A percentile compares a stretch with the other conserved stretches of the same genome.
Evolutionary conservation across 805 yeast genomes (phyloP).

Genomic region (Candida andamanensis): DNA sequence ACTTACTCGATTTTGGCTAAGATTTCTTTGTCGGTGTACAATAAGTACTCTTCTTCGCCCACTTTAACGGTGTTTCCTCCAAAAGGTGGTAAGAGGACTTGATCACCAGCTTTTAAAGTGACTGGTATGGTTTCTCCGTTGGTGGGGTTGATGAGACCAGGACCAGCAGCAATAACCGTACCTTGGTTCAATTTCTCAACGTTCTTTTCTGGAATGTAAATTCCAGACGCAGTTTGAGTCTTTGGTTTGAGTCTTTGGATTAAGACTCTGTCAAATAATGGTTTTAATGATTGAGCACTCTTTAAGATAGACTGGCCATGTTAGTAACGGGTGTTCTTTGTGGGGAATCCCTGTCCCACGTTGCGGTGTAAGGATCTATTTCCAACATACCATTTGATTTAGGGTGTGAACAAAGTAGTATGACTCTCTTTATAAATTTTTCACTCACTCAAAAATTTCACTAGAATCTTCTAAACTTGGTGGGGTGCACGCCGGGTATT

Average conservation of each 20-base stretch:
- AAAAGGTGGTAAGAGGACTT: conserved; percentile 87
- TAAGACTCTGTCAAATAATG: conserved; percentile 91
- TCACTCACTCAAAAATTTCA: no score
- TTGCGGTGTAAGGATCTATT: no score
- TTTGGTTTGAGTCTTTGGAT: conserved; percentile 93
- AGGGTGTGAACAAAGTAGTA: no score
- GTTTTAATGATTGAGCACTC: conserved; percentile 82
- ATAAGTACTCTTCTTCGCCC: conserved; percentile 73
- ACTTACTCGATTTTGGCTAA: conserved; percentile 74
- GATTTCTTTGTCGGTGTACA: conserved; percentile 92
- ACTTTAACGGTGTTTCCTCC: conserved; percentile 91
- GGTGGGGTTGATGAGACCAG: conserved; percentile 73
- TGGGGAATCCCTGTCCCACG: no score
- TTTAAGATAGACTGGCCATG: conserved; percentile 54
- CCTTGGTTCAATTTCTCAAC: conserved; percentile 92
- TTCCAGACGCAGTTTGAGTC: conserved; percentile 86
- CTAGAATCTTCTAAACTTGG: conserved; percentile 12
- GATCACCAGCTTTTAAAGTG: conserved; percentile 84
- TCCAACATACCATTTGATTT: no score
- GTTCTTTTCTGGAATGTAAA: conserved; percentile 93
- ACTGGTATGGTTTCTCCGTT: conserved; percentile 68
- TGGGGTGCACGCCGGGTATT: conserved; percentile 5
- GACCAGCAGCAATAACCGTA: conserved; percentile 90
- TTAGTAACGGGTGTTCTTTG: conserved; percentile 6
- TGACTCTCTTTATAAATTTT: no score